These are phyloP conservation scores for Candida koratica DNA, from an alignment of 805 yeast genomes.

Conservation along the genomic window DNA sequence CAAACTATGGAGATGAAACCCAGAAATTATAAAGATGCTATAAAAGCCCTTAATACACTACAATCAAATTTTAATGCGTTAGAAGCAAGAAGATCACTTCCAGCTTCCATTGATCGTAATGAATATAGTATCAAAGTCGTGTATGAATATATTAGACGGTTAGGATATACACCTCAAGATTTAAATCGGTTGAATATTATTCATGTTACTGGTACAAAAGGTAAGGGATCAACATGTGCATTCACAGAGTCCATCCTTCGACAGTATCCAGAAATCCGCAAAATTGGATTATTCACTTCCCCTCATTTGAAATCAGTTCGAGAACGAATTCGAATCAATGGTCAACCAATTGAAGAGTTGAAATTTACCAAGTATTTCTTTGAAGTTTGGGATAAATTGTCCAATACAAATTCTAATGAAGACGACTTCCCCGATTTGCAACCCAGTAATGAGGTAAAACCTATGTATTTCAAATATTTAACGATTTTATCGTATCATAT, in stretches of 20 bases:
- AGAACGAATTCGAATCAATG: slow-evolving; percentile 86
- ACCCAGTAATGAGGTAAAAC: slow-evolving; percentile 70
- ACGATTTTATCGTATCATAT: slow-evolving; percentile 89
- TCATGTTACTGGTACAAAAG: slow-evolving; percentile 97
- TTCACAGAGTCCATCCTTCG: slow-evolving; percentile 76
- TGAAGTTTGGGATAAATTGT: slow-evolving; percentile 86
- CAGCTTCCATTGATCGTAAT: slow-evolving; percentile 51
- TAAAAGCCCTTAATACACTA: slow-evolving; percentile 73
- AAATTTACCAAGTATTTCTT: slow-evolving; percentile 85
- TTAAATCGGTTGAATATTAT: slow-evolving; percentile 72
- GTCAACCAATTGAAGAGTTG: slow-evolving; percentile 75
- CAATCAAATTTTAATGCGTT: slow-evolving; percentile 91
- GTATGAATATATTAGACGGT: slow-evolving; percentile 40
- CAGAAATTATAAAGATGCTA: slow-evolving; percentile 60
- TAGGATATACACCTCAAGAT: slow-evolving; percentile 51
- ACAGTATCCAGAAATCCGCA: slow-evolving; percentile 53
- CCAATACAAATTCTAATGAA: slow-evolving; percentile 52
- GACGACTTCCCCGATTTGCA: slow-evolving; percentile 57
- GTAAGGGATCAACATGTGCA: slow-evolving; percentile 97
- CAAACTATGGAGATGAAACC: slow-evolving; percentile 13
- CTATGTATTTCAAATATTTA: slow-evolving; percentile 88
- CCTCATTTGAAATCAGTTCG: slow-evolving; percentile 93
- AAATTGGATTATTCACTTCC: slow-evolving; percentile 90
- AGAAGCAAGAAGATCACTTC: slow-evolving; percentile 74
- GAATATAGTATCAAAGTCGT: slow-evolving; percentile 79